These are phyloP conservation scores for Blastocystis sp. DNA, from an alignment of 352 stramenopile species.

Conservation along the genomic window DNA sequence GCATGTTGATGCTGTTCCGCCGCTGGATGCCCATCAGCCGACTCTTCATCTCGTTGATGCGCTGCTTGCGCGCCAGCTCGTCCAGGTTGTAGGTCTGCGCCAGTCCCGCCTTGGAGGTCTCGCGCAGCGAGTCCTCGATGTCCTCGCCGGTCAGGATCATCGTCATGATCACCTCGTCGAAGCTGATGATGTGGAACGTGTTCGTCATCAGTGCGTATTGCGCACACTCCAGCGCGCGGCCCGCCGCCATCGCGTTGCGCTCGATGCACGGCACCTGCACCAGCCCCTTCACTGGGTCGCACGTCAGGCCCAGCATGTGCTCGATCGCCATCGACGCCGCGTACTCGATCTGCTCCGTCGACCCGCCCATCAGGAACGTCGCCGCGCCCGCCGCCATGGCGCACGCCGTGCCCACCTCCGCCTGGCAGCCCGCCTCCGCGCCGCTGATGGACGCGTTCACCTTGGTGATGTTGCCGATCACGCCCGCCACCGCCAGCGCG, in stretches of 20 bases:
- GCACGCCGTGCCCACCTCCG: slow-evolving; percentile 71
- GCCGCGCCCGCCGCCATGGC: slow-evolving; percentile 71
- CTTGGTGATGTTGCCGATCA: slow-evolving; percentile 71
- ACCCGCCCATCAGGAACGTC: slow-evolving; percentile 69
- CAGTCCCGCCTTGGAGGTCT: slow-evolving; percentile 60
- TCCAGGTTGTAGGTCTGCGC: slow-evolving; percentile 68
- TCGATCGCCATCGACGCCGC: slow-evolving; percentile 72
- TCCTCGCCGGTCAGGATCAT: slow-evolving; percentile 35
- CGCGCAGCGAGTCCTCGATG: slow-evolving; percentile 8
- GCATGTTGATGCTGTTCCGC: slow-evolving; percentile 41
- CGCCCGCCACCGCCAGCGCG: slow-evolving; percentile 68
- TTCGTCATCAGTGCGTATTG: slow-evolving; percentile 68
- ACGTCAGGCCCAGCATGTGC: slow-evolving; percentile 71
- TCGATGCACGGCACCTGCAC: slow-evolving; percentile 73
- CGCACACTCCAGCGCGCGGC: slow-evolving; percentile 70
- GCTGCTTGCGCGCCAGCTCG: slow-evolving; percentile 58
- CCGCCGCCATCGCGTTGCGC: slow-evolving; percentile 72
- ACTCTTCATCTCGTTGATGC: slow-evolving; percentile 46
- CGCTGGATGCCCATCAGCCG: slow-evolving; percentile 21
- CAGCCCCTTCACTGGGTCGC: slow-evolving; percentile 71
- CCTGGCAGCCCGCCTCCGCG: slow-evolving; percentile 72
- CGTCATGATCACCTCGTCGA: slow-evolving; percentile 63
- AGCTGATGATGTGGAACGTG: slow-evolving; percentile 52
- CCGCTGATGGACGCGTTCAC: slow-evolving; percentile 72
- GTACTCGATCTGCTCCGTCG: slow-evolving; percentile 71